These are phyloP conservation scores for Epichloe uncinata DNA, from an alignment of 2,329 filamentous ascomycete species.

Conservation along the genomic window DNA sequence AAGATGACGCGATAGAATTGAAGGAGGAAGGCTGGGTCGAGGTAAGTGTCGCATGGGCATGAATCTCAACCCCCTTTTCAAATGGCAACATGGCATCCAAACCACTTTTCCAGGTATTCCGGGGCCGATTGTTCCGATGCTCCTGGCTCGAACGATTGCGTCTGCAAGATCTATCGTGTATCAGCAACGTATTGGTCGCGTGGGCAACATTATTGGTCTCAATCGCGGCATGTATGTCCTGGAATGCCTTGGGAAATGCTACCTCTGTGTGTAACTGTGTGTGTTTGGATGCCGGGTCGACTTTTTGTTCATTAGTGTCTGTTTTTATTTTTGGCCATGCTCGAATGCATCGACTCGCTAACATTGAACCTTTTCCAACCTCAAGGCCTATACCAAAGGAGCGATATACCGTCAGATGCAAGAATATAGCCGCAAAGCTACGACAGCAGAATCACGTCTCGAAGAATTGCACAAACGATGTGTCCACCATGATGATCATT, in stretches of 20 bases:
- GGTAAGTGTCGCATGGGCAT: constrained; percentile 40
- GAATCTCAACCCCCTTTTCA: constrained; percentile 11
- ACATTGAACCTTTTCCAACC: not conserved
- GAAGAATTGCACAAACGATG: constrained; percentile 68
- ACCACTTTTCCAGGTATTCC: constrained; percentile 2
- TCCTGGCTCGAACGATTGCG: not conserved
- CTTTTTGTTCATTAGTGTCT: not conserved
- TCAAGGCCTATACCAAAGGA: constrained; percentile 52
- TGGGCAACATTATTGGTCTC: not conserved
- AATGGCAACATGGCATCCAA: constrained; percentile 4
- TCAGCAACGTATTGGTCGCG: not conserved
- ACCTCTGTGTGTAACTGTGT: not conserved
- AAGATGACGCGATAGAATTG: constrained; percentile 41
- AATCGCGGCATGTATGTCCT: not conserved
- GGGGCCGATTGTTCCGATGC: not conserved
- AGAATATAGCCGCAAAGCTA: constrained; percentile 88
- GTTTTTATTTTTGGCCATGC: not conserved
- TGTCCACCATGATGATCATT: constrained; percentile 79
- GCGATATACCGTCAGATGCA: constrained; percentile 96
- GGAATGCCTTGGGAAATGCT: not conserved
- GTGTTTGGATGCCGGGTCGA: not conserved
- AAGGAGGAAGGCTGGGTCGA: constrained; percentile 51
- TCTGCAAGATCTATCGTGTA: constrained; percentile 1
- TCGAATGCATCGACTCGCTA: not conserved
- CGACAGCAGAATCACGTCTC: constrained; percentile 65